phyloP scores from a whole-genome alignment of 345 rosid genomes.

The Syzygium aromaticum region DNA sequence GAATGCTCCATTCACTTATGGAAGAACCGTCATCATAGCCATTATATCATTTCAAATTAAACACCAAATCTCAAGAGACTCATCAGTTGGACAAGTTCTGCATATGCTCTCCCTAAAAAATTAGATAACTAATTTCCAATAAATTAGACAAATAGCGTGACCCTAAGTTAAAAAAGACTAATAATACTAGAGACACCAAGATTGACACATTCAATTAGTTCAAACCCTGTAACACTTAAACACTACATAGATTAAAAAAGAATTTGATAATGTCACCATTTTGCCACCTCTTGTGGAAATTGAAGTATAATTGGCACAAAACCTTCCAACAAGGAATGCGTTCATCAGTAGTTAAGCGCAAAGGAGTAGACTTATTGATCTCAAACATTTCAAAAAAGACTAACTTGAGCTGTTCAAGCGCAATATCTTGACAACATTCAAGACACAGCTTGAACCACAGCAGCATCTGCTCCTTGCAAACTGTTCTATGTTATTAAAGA shows the following conservation, averaged over 20 bases:
- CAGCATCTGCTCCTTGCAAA: slow-evolving; percentile 10
- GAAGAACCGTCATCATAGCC: too few relatives aligned
- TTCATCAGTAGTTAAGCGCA: background rate
- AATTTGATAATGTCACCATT: too few relatives aligned
- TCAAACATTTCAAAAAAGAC: background rate
- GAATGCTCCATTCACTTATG: background rate
- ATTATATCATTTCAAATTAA: too few relatives aligned
- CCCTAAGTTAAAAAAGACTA: too few relatives aligned
- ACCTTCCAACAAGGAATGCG: background rate
- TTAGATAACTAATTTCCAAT: too few relatives aligned
- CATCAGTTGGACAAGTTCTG: too few relatives aligned
- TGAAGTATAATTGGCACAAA: background rate
- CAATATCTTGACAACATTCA: background rate
- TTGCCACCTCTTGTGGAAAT: background rate
- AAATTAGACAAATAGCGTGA: too few relatives aligned
- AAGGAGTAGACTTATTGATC: background rate
- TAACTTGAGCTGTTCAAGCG: background rate
- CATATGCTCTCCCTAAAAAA: too few relatives aligned
- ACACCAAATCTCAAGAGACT: too few relatives aligned
- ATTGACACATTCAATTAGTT: background rate
- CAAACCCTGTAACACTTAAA: background rate
- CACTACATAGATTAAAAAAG: too few relatives aligned
- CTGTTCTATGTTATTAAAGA: slow-evolving; percentile 32
- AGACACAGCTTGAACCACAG: background rate
- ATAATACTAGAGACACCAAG: background rate